Conservation (phyloP, 345 rosid genomes). For the Mangifera indica region DNA sequence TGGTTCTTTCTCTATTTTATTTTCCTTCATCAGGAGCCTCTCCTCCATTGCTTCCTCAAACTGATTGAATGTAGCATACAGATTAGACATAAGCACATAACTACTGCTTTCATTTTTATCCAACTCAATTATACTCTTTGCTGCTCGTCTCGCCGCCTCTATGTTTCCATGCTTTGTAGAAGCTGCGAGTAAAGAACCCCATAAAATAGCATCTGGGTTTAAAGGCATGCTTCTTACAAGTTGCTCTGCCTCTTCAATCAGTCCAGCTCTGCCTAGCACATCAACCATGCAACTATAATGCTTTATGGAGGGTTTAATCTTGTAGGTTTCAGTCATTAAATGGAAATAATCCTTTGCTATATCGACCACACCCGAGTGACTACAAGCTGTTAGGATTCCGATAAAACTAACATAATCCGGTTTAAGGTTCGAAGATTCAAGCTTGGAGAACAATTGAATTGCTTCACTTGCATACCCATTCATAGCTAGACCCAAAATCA, state of each 20-base stretch:
- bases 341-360: slow-evolving; percentile 49
- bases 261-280: slow-evolving; percentile 59
- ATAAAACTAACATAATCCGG: slow-evolving; percentile 66
- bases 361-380: slow-evolving; percentile 52
- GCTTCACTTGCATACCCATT: slow-evolving; percentile 60
- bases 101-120: slow-evolving; percentile 59
- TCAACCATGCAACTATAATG: slow-evolving; percentile 75
- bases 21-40: slow-evolving; percentile 59
- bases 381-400: slow-evolving; percentile 74
- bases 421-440: slow-evolving; percentile 44
- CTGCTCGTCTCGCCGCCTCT: slow-evolving; percentile 38
- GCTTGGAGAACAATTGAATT: slow-evolving; percentile 45
- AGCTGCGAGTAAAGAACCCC: slow-evolving; percentile 68
- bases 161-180: slow-evolving; percentile 52
- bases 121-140: slow-evolving; percentile 31
- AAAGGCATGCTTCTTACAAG: slow-evolving; percentile 52
- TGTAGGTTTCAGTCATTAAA: slow-evolving; percentile 52
- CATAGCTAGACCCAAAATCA: slow-evolving; percentile 72
- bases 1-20: slow-evolving; percentile 53
- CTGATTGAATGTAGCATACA: slow-evolving; percentile 48
- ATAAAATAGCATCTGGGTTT: slow-evolving; percentile 53
- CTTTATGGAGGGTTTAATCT: slow-evolving; percentile 61
- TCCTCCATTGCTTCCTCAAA: slow-evolving; percentile 56
- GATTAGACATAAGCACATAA: slow-evolving; percentile 71
- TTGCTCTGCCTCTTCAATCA: slow-evolving; percentile 62